Evolutionary conservation across 2,329 filamentous ascomycete species (phyloP).

Genomic region (Juglanconis sp.): DNA sequence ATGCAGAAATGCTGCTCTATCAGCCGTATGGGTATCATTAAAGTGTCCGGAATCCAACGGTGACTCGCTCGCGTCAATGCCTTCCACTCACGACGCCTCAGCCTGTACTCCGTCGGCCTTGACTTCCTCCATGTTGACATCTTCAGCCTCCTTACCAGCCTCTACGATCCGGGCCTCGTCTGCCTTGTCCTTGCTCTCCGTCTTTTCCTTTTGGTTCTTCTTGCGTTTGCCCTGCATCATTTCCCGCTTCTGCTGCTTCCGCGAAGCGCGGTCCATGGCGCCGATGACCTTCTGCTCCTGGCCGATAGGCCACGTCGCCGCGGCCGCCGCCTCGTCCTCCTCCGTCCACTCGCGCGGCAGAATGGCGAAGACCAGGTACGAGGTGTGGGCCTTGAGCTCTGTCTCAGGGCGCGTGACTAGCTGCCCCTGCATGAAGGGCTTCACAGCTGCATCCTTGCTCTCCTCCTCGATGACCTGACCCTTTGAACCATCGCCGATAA

Average conservation of each 20-base stretch:
- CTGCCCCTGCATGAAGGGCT: conserved; percentile 71
- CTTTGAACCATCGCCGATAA: not conserved
- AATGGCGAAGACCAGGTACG: conserved; percentile 91
- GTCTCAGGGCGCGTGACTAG: conserved; percentile 78
- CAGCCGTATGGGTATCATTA: conserved; percentile 14
- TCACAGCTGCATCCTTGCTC: conserved; percentile 24
- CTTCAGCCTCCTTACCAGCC: not conserved
- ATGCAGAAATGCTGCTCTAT: not conserved
- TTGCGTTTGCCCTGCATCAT: conserved; percentile 32
- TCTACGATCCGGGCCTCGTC: not conserved
- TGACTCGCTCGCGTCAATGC: not conserved
- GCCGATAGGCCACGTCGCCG: conserved; percentile 61
- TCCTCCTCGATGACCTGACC: conserved; percentile 12
- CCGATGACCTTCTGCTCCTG: conserved; percentile 51
- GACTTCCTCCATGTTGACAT: conserved; percentile 4
- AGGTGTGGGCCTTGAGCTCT: conserved; percentile 93
- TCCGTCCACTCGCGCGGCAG: conserved; percentile 83
- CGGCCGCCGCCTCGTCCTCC: conserved; percentile 71
- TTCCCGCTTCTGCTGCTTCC: conserved; percentile 55
- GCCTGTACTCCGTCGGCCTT: conserved; percentile 2
- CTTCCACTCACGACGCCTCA: not conserved
- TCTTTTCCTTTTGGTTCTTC: conserved; percentile 13
- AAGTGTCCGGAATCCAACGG: not conserved
- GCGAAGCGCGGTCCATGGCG: conserved; percentile 49
- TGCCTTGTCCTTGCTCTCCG: not conserved